Evolutionary conservation across 306 rosid genomes (phyloP), one percentile per base, ranked within the genome.

Genomic region (Gynostemma pentaphyllum): DNA sequence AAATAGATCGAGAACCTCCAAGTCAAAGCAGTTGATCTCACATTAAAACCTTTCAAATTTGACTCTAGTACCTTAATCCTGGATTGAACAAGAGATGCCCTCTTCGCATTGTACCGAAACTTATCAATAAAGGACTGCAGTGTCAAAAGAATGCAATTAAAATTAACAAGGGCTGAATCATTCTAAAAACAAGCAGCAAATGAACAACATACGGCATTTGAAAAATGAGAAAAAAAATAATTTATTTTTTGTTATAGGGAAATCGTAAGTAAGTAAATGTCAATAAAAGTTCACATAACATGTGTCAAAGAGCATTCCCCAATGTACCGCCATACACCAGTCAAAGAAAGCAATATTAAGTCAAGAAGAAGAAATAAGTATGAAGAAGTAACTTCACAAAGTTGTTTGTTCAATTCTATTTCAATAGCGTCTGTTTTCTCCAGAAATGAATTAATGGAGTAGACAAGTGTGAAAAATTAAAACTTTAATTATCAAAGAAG

Each of bases 51-150:
- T 47, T 52, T 24, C 16, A 29, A 66, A 37, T 40, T 10, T 28
- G 14, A 51, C 4, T 9, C 63, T 9, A 37, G 64, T 77, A 92
- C 99, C 96, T 92, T 92, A 82, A 92, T 92, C 85, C 99, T 92
- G 37, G 99, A 92, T 73, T 92, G 99, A 74, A 92, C 99, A 67
- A 92, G 99, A 24, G 99, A 85, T 13, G 99, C 97, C 78, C 99
- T 88, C 84, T 92, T 92, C 10, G 99, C 99, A 81, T 92, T 92
- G 75, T 84, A 92, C 5, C 97, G 95, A 60, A 92, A 92, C 90
- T 92, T 92, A 74, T 92, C 99, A 72, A 92, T 88, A 77, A 92
- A 92, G 57, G 95, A 1, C 99, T 92, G 95, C 72, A 67, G 34
- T 26, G 29, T 41, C 39, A 67, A 53, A 14, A 56, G 41, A 39